Conservation (phyloP, 1,139 yeast genomes). For the Geotrichum siamense region DNA sequence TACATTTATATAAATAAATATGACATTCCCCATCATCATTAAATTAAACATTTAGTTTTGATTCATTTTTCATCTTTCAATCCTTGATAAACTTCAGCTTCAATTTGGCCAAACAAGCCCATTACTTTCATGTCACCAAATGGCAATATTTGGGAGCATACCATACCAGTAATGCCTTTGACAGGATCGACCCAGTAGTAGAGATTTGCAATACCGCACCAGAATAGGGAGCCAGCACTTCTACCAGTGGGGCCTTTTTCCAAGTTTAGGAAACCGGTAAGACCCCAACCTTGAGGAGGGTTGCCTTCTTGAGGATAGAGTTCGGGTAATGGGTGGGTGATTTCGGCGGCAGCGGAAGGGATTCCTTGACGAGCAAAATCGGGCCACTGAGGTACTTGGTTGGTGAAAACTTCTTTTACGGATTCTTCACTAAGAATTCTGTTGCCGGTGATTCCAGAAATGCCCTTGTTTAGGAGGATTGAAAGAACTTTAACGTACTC, state of each 20-base stretch:
- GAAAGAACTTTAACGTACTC: constrained; percentile 43
- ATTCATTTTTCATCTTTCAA: too few species aligned
- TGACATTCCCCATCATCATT: too few species aligned
- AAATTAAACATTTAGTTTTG: too few species aligned
- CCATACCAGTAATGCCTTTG: constrained; percentile 41
- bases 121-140: constrained; percentile 20
- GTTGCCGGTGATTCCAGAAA: constrained; percentile 27
- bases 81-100: constrained; percentile 18
- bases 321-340: constrained; percentile 21
- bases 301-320: constrained; percentile 22
- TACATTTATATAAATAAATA: too few species aligned
- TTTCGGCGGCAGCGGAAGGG: constrained; percentile 19
- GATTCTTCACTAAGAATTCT: constrained; percentile 31
- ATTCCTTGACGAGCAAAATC: constrained; percentile 22
- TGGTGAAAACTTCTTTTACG: constrained; percentile 23
- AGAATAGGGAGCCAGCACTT: constrained; percentile 38
- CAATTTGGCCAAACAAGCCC: constrained; percentile 19
- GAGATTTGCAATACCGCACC: constrained; percentile 45
- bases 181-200: constrained; percentile 44
- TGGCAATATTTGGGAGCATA: constrained; percentile 41
- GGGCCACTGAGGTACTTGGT: constrained; percentile 25
- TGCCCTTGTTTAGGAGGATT: constrained; percentile 43
- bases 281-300: constrained; percentile 28
- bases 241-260: constrained; percentile 33
- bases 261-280: constrained; percentile 18